These are phyloP conservation scores for Canna indica DNA, from an alignment of 176 grass and related monocot genomes.

Conservation along the genomic window DNA sequence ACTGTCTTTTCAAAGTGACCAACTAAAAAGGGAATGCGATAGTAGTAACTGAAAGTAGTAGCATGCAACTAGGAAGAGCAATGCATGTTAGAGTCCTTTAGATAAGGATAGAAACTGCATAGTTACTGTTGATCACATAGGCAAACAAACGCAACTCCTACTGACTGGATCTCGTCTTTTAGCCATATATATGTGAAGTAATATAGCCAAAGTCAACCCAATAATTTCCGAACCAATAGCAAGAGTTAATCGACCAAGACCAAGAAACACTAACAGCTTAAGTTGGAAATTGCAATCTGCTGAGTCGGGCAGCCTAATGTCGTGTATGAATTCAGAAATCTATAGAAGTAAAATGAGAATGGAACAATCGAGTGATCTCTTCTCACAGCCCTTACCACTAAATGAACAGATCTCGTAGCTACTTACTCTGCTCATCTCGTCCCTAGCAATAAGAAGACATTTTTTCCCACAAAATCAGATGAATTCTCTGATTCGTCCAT, in stretches of 20 bases:
- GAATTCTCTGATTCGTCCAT: neutral
- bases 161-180: too few relatives aligned
- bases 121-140: too few relatives aligned
- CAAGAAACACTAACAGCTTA: neutral
- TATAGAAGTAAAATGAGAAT: neutral
- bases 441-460: neutral
- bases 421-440: neutral
- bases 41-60: neutral
- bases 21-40: too few relatives aligned
- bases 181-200: too few relatives aligned
- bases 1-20: neutral
- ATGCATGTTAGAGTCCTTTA: too few relatives aligned
- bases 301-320: neutral
- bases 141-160: too few relatives aligned
- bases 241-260: neutral
- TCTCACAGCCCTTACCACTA: neutral
- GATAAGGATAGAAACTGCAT: too few relatives aligned
- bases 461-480: neutral
- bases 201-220: too few relatives aligned
- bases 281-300: neutral
- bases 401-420: slow-evolving; percentile 4
- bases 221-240: too few relatives aligned
- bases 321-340: neutral
- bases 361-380: neutral
- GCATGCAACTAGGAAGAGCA: neutral